Conservation (phyloP, 371 early-diverging fungal genomes). For the Batkoa obscura region DNA sequence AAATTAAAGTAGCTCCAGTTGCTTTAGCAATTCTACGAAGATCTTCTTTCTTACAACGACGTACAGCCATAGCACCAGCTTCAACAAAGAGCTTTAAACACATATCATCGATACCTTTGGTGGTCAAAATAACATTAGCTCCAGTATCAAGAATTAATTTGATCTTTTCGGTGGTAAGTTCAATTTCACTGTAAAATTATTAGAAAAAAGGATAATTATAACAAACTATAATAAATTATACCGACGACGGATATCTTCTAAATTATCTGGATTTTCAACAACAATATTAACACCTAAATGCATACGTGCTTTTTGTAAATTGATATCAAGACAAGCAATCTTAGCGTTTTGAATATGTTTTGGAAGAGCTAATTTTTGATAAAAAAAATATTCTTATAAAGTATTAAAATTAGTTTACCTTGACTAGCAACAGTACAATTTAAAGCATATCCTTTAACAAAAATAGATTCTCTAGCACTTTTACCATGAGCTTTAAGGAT, state of each 20-base stretch:
- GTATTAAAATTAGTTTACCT: slow-evolving; percentile 91
- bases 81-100: slow-evolving; percentile 97
- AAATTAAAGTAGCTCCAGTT: slow-evolving; percentile 89
- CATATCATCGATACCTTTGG: slow-evolving; percentile 98
- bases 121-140: slow-evolving; percentile 96
- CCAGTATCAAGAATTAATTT: slow-evolving; percentile 91
- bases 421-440: slow-evolving; percentile 97
- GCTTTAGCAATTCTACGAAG: slow-evolving; percentile 94
- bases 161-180: slow-evolving; percentile 91
- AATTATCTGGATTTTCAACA: slow-evolving; percentile 92
- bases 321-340: slow-evolving; percentile 99
- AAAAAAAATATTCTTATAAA: slow-evolving; percentile 3
- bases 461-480: slow-evolving; percentile 75
- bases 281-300: slow-evolving; percentile 95
- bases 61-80: slow-evolving; percentile 83
- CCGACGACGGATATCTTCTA: slow-evolving; percentile 96
- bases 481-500: slow-evolving; percentile 98
- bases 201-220: not conserved
- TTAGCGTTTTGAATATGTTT: slow-evolving; percentile 63
- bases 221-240: slow-evolving; percentile 11
- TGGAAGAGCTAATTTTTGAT: not conserved
- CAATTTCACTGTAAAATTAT: slow-evolving; percentile 82
- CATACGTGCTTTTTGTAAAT: slow-evolving; percentile 98
- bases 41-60: slow-evolving; percentile 95
- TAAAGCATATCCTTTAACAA: slow-evolving; percentile 94